Evolutionary conservation across 2,329 filamentous ascomycete species (phyloP), one percentile per base, ranked within the genome.

Genomic region (Arthroderma uncinatum): DNA sequence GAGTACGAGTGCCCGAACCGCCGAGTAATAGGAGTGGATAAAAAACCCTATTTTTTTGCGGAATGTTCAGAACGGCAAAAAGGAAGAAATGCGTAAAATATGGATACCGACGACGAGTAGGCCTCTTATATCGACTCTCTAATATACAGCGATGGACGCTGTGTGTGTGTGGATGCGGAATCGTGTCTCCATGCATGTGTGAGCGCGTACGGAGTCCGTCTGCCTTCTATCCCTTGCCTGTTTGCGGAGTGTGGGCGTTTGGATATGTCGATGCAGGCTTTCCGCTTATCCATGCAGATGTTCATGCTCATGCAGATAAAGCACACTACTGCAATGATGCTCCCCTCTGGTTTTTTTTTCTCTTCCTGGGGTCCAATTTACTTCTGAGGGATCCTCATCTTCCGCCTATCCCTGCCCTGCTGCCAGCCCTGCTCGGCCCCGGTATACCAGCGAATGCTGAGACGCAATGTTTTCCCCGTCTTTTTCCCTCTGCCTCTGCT

Each of bases 1-100:
- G 7, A 14, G 25, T 33, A 50, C 23, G 47, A 50, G n/a, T 33
- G 25, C 47, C 47, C 47, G 25, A 50, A 50, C 47, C 47, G 28
- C 47, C 47, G 47, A 50, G 25, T 50, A 25, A 33, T 33, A 50
- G 47, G 9, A 50, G 47, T 50, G 47, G 47, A 50, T 47, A 47
- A 33, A 33, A 50, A 50, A 34, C 12, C 47, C 47, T 50, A 50
- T 9, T 34, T 14, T 5, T 14, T 33, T 33, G 12, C 25, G 21
- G 33, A 12, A 34, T 34, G 33, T 34, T 5, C 25, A 25, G 42
- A 48, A 48, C 42, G 14, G 47, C 25, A 25, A 30, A 37, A 37
- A n/a, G 34, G 34, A 33, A 33, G 28, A 30, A 50, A 50, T 10
- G 25, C 47, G n/a, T 50, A 50, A 50, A 50, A 50, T 33, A 50